These are phyloP conservation scores for Tuber microsphaerosporum DNA, from an alignment of 495 filamentous ascomycete species.

Conservation along the genomic window DNA sequence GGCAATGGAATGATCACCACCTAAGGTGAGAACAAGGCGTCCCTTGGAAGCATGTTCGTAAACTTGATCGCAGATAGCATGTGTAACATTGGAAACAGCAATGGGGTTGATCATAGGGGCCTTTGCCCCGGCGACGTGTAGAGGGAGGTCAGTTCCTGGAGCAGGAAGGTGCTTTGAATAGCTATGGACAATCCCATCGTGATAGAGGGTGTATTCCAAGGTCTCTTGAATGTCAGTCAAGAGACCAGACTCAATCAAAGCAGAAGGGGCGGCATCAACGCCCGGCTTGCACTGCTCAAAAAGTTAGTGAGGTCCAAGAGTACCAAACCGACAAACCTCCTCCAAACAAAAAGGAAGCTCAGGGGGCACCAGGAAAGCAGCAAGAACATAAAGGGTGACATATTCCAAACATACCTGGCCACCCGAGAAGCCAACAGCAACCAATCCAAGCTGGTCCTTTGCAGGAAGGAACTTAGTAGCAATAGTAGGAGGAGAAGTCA, in stretches of 20 bases:
- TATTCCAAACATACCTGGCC: slow-evolving; percentile 62
- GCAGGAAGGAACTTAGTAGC: slow-evolving; percentile 72
- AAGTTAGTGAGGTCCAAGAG: neutral
- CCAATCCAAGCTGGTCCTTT: slow-evolving; percentile 73
- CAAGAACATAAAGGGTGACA: neutral
- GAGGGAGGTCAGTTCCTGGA: slow-evolving; percentile 56
- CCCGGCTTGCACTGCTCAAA: slow-evolving; percentile 69
- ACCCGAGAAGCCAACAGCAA: slow-evolving; percentile 94
- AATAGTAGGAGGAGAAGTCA: slow-evolving; percentile 67
- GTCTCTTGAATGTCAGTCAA: slow-evolving; percentile 75
- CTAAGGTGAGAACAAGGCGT: slow-evolving; percentile 82
- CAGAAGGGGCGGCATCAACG: slow-evolving; percentile 86
- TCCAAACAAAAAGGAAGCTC: slow-evolving; percentile 8
- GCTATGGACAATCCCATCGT: slow-evolving; percentile 74
- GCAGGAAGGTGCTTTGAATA: slow-evolving; percentile 70
- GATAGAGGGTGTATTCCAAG: slow-evolving; percentile 77
- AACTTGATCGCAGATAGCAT: slow-evolving; percentile 70
- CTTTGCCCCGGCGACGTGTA: slow-evolving; percentile 50
- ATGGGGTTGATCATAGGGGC: slow-evolving; percentile 77
- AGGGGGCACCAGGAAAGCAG: slow-evolving; percentile 4
- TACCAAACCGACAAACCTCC: neutral
- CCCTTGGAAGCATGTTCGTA: slow-evolving; percentile 81
- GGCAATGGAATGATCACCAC: slow-evolving; percentile 93
- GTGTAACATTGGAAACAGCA: slow-evolving; percentile 80
- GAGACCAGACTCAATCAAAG: slow-evolving; percentile 81